phyloP scores from a whole-genome alignment of 2,329 filamentous ascomycete genomes.

The Aphanoascus verrucosus region DNA sequence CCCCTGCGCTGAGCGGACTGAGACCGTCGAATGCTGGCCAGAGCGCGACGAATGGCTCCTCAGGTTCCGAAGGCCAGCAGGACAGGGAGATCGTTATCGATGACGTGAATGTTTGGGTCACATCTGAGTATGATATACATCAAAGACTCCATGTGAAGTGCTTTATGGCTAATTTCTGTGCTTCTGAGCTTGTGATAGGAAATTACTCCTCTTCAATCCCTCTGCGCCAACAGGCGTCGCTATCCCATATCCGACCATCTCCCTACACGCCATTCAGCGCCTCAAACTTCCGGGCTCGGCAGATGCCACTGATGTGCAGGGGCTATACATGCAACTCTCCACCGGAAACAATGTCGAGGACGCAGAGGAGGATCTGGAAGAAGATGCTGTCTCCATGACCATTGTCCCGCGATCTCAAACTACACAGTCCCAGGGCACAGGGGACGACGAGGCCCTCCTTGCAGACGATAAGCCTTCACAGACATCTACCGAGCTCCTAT shows the following conservation, averaged over 20 bases:
- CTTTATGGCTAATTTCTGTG: conserved; percentile 6
- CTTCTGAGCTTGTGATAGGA: conserved; percentile 24
- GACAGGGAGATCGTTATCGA: conserved; percentile 31
- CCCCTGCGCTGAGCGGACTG: conserved; percentile 27
- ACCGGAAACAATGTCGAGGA: conserved; percentile 20
- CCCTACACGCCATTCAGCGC: conserved; percentile 40
- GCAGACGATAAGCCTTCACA: conserved; percentile 27
- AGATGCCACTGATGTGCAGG: conserved; percentile 28
- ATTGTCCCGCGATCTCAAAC: conserved; percentile 24
- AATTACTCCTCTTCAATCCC: conserved; percentile 35
- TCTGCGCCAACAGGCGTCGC: conserved; percentile 30
- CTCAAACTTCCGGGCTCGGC: conserved; percentile 27
- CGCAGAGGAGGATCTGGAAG: conserved; percentile 30
- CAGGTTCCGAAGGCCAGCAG: conserved; percentile 11
- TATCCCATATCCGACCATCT: conserved; percentile 41
- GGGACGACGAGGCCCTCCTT: conserved; percentile 18
- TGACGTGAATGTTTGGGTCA: conserved; percentile 38
- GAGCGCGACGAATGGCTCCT: background rate
- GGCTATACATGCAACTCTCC: conserved; percentile 40
- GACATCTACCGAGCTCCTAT: conserved; percentile 33
- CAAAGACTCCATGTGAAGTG: background rate
- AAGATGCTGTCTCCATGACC: conserved; percentile 35
- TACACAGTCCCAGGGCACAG: conserved; percentile 14
- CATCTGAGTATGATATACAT: conserved; percentile 33
- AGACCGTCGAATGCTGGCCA: conserved; percentile 15